Percentiles rank a stretch among this genome's conserved stretches.
These are phyloP conservation scores for Coemansia sp. DNA, from an alignment of 192 early-diverging fungal species.

Conservation along the genomic window DNA sequence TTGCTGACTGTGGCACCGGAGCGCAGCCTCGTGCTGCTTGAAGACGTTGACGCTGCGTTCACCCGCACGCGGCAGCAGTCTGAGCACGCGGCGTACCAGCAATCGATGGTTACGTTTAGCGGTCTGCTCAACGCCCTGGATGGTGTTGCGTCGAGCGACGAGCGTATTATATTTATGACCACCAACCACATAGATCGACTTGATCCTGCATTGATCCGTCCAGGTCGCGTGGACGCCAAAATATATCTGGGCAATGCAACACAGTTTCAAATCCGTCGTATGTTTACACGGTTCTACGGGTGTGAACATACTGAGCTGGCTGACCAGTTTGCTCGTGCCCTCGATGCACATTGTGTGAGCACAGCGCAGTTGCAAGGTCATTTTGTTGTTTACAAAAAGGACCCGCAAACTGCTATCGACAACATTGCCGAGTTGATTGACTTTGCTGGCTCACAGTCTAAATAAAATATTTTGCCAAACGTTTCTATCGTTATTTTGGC, in stretches of 20 bases:
- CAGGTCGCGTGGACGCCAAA: constrained; percentile 77
- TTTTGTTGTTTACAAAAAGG: constrained; percentile 85
- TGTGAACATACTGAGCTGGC: constrained; percentile 59
- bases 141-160: constrained; percentile 83
- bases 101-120: constrained; percentile 83
- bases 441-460: background rate
- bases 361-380: constrained; percentile 93
- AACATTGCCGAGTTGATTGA: constrained; percentile 16
- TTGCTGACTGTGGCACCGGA: constrained; percentile 77
- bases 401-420: constrained; percentile 68
- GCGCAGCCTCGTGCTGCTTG: constrained; percentile 75
- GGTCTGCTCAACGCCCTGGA: constrained; percentile 88
- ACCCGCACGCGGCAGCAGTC: constrained; percentile 59
- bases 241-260: constrained; percentile 75
- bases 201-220: constrained; percentile 77
- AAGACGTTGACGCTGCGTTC: constrained; percentile 87
- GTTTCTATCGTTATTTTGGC: no score
- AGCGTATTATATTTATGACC: constrained; percentile 88
- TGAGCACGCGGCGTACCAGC: constrained; percentile 68
- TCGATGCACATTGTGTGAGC: constrained; percentile 63
- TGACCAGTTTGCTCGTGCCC: constrained; percentile 64
- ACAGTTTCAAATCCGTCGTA: constrained; percentile 62
- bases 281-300: constrained; percentile 83
- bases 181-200: constrained; percentile 81
- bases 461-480: no score